These are phyloP conservation scores for Suhomyces atakaporum DNA, from an alignment of 1,139 yeast species.

Conservation along the genomic window DNA sequence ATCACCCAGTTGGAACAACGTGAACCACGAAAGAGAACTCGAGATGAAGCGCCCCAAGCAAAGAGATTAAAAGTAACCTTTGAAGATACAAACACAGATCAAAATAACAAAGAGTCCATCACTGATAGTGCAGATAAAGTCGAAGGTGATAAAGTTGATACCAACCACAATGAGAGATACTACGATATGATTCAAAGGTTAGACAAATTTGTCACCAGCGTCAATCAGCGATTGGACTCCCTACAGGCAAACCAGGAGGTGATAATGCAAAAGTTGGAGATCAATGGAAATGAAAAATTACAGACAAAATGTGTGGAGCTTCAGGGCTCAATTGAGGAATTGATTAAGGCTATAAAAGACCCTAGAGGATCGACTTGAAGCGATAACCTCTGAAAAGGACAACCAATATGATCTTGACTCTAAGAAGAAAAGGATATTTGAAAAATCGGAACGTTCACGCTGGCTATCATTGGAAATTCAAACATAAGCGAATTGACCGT, in stretches of 20 bases:
- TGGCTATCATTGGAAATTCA: no score
- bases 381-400: background rate
- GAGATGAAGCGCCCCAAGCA: no score
- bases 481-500: no score
- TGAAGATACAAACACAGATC: no score
- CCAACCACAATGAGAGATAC: slow-evolving; percentile 7
- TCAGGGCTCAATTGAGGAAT: slow-evolving; percentile 5
- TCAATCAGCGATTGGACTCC: slow-evolving; percentile 9
- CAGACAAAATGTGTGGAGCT: slow-evolving; percentile 4
- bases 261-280: slow-evolving; percentile 19
- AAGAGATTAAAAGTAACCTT: no score
- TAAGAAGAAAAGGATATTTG: no score
- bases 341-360: slow-evolving; percentile 2
- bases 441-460: no score
- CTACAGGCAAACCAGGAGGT: slow-evolving; percentile 17
- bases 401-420: no score
- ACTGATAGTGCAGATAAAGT: no score
- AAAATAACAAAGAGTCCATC: no score
- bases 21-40: background rate
- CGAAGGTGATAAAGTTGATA: background rate
- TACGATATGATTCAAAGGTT: slow-evolving; percentile 7
- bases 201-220: slow-evolving; percentile 10
- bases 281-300: slow-evolving; percentile 3
- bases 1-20: slow-evolving; percentile 32
- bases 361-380: background rate